Conservation (phyloP, 495 filamentous ascomycete genomes). For the Durotheca rogersii region DNA sequence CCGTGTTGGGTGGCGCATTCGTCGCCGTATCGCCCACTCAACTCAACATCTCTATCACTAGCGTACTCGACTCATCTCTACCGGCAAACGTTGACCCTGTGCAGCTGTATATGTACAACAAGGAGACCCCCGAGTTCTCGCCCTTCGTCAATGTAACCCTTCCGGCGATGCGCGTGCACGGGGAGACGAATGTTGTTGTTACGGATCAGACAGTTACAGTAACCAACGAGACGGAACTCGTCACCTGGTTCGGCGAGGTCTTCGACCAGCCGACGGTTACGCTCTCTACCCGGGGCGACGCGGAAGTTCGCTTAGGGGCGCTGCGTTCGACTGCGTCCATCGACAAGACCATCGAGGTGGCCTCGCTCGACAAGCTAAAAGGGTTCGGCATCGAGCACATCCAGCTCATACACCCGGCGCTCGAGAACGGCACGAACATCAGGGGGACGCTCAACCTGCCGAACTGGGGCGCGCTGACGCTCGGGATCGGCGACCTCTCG, state of each 20-base stretch:
- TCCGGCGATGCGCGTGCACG: slow-evolving; percentile 37
- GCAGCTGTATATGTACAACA: slow-evolving; percentile 42
- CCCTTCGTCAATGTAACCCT: slow-evolving; percentile 41
- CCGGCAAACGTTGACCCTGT: slow-evolving; percentile 38
- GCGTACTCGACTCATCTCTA: slow-evolving; percentile 41
- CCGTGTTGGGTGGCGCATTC: slow-evolving; percentile 41
- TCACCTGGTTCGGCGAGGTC: slow-evolving; percentile 40
- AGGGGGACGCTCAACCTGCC: slow-evolving; percentile 43
- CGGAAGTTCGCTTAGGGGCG: slow-evolving; percentile 40
- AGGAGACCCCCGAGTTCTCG: slow-evolving; percentile 32
- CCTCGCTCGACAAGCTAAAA: slow-evolving; percentile 42
- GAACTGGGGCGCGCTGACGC: slow-evolving; percentile 48
- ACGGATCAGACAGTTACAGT: slow-evolving; percentile 40
- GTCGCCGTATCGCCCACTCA: slow-evolving; percentile 35
- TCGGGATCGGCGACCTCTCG: slow-evolving; percentile 51
- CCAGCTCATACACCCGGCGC: slow-evolving; percentile 42
- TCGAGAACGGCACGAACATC: slow-evolving; percentile 42
- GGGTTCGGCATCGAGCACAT: slow-evolving; percentile 48
- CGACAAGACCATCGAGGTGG: slow-evolving; percentile 43
- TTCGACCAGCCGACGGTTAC: slow-evolving; percentile 40
- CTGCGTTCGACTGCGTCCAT: slow-evolving; percentile 40
- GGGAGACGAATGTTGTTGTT: slow-evolving; percentile 40
- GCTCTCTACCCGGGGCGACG: slow-evolving; percentile 40
- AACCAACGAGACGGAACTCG: slow-evolving; percentile 41
- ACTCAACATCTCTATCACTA: slow-evolving; percentile 42